A percentile compares a stretch with the other conserved stretches of the same genome.
These are phyloP conservation scores for Noccaea bulbosa DNA, from an alignment of 345 rosid species.

Conservation along the genomic window DNA sequence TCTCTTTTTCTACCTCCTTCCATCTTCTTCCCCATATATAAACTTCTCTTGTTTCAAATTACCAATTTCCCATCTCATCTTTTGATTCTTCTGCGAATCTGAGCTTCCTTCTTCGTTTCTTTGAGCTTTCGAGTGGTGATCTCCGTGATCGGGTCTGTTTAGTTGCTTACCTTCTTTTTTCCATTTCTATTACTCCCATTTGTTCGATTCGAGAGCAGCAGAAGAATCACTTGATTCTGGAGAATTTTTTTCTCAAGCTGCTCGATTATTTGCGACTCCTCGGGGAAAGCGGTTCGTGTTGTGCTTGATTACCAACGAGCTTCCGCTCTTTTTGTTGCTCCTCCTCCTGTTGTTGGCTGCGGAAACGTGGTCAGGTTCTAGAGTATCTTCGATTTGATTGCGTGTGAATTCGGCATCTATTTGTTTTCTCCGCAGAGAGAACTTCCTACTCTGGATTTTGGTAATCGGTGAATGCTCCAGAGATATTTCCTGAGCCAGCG, in stretches of 20 bases:
- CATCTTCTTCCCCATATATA: not conserved
- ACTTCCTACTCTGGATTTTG: not conserved
- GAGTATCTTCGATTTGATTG: conserved; percentile 3
- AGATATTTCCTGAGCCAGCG: conserved; percentile 21
- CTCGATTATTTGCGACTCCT: not conserved
- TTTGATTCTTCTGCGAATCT: conserved; percentile 27
- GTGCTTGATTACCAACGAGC: not conserved
- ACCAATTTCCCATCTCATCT: conserved; percentile 8
- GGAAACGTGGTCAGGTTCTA: conserved; percentile 8
- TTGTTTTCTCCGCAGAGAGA: not conserved
- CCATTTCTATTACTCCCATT: not conserved
- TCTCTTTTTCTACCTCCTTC: not conserved
- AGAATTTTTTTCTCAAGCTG: not conserved
- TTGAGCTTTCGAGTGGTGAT: conserved; percentile 1
- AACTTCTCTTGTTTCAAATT: not conserved
- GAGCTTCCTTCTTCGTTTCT: conserved; percentile 8
- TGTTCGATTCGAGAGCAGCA: conserved; percentile 11
- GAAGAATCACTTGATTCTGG: not conserved
- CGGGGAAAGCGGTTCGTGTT: conserved; percentile 17
- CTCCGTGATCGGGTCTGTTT: conserved; percentile 27
- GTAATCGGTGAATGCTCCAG: conserved; percentile 27
- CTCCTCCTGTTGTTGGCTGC: not conserved
- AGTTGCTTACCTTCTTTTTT: not conserved
- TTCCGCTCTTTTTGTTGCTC: not conserved
- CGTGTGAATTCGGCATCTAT: conserved; percentile 25